These are phyloP conservation scores for Mesembryanthemum crystallinum DNA, from an alignment of 148 eudicot genomes.

Conservation along the genomic window DNA sequence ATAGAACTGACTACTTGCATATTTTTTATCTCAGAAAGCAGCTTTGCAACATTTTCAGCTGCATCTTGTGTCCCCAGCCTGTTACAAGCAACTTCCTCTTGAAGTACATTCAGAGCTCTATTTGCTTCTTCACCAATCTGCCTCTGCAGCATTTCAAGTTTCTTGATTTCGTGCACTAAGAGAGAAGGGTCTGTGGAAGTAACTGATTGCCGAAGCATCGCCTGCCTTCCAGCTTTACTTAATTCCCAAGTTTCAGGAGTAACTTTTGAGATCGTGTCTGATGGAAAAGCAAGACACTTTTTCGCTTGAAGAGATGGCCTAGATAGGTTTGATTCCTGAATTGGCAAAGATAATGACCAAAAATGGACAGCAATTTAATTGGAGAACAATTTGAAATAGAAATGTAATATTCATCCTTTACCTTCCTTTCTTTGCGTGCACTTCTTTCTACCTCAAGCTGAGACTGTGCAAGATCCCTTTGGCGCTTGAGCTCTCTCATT, in stretches of 20 bases:
- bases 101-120: constrained; percentile 82
- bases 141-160: constrained; percentile 83
- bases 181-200: constrained; percentile 64
- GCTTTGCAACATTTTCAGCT: constrained; percentile 73
- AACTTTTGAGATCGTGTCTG: constrained; percentile 30
- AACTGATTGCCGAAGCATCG: constrained; percentile 57
- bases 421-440: constrained; percentile 69
- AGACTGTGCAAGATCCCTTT: constrained; percentile 65
- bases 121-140: constrained; percentile 99
- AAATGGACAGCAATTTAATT: background rate
- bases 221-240: constrained; percentile 42
- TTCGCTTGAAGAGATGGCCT: constrained; percentile 64
- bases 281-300: constrained; percentile 60
- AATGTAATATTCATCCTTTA: constrained; percentile 19
- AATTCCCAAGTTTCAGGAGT: constrained; percentile 32
- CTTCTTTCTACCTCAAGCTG: constrained; percentile 79
- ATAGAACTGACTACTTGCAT: constrained; percentile 49
- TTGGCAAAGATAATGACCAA: constrained; percentile 1
- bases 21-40: constrained; percentile 73
- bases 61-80: constrained; percentile 70
- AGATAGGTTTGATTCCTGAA: constrained; percentile 50
- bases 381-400: constrained; percentile 6
- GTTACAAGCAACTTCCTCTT: constrained; percentile 77
- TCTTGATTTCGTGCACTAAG: constrained; percentile 78
- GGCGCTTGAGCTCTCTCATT: constrained; percentile 79